These are phyloP conservation scores for Dendrobium catenatum DNA, from an alignment of 106 monocot genomes.

Conservation along the genomic window DNA sequence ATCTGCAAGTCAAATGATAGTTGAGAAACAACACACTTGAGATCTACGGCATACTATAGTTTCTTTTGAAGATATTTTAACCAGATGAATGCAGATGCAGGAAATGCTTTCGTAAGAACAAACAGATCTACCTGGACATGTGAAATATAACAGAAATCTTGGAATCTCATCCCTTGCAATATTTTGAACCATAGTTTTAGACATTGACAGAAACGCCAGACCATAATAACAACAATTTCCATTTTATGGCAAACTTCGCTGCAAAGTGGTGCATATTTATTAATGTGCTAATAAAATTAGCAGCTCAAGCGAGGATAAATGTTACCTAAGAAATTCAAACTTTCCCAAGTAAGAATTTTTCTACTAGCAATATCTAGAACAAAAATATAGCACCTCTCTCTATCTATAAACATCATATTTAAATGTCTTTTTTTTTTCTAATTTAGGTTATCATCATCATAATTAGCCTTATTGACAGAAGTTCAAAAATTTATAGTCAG, in stretches of 20 bases:
- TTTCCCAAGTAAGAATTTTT: background rate
- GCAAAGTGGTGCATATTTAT: background rate
- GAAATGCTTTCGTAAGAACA: conserved; percentile 1
- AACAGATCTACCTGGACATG: background rate
- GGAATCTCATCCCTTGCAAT: background rate
- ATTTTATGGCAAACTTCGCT: background rate
- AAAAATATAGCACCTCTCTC: background rate
- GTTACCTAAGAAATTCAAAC: background rate
- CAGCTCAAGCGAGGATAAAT: background rate
- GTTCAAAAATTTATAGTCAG: too few relatives aligned
- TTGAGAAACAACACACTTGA: background rate
- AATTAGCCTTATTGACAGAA: too few relatives aligned
- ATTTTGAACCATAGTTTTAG: background rate
- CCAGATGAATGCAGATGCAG: background rate
- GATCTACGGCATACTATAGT: background rate
- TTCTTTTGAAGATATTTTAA: background rate
- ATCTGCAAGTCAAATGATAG: background rate
- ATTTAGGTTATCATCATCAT: too few relatives aligned
- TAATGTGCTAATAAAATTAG: background rate
- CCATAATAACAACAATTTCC: background rate
- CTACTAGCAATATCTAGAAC: background rate
- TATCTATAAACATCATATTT: too few relatives aligned
- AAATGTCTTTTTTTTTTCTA: too few relatives aligned
- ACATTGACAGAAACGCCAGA: background rate
- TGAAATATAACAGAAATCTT: background rate